Percentiles rank a stretch among this genome's conserved stretches.
Evolutionary conservation across 1,284 basidiomycete genomes (phyloP).

Genomic region (Trametes sp.): DNA sequence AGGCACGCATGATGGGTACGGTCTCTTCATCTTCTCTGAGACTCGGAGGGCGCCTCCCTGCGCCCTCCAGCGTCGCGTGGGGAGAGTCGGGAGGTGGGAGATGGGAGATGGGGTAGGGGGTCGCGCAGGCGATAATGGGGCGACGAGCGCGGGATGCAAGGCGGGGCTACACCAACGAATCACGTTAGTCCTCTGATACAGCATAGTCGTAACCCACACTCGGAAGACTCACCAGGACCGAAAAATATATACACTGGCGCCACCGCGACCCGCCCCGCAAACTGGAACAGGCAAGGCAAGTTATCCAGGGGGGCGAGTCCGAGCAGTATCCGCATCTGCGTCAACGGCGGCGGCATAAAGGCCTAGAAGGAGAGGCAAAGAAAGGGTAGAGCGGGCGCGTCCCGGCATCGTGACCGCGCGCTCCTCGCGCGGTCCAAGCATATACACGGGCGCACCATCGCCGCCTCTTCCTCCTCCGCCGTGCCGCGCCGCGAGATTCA

Average conservation of each 20-base stretch:
- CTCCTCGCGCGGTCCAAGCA: conserved; percentile 19
- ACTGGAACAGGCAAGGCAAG: background rate
- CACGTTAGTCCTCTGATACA: background rate
- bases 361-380: background rate
- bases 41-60: background rate
- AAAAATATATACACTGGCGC: conserved; percentile 32
- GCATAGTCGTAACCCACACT: background rate
- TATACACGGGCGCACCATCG: conserved; percentile 26
- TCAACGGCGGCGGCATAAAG: background rate
- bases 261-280: conserved; percentile 23
- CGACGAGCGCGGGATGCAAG: background rate
- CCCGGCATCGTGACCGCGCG: conserved; percentile 9
- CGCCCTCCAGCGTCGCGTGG: background rate
- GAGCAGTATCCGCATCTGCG: conserved; percentile 7
- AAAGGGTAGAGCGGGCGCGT: conserved; percentile 4
- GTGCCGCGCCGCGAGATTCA: conserved; percentile 13
- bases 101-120: background rate
- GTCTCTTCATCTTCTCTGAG: background rate
- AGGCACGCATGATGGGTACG: too few relatives aligned
- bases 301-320: too few relatives aligned
- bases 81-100: background rate
- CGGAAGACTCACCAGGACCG: conserved; percentile 15
- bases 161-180: background rate
- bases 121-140: background rate
- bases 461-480: conserved; percentile 12